Evolutionary conservation across 1,284 basidiomycete genomes (phyloP).

Genomic region (Blastosporella zonata): DNA sequence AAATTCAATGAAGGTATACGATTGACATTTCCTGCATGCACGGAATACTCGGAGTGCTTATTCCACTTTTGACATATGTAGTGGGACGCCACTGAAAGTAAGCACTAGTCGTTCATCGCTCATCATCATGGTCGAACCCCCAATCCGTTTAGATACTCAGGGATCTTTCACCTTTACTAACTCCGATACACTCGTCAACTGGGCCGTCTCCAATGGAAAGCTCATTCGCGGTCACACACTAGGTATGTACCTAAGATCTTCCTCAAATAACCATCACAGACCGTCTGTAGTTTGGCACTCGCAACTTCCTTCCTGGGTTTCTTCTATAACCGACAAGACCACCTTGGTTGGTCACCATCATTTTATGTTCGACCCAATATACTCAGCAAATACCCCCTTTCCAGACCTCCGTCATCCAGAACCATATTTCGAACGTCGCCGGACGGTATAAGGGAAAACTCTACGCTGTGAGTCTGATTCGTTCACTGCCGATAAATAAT

Average conservation of each 20-base stretch:
- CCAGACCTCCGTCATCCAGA: constrained; percentile 31
- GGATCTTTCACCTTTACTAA: constrained; percentile 23
- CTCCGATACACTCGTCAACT: constrained; percentile 28
- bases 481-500: not conserved
- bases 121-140: not conserved
- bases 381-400: not conserved
- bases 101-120: not conserved
- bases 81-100: constrained; percentile 28
- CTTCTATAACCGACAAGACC: constrained; percentile 19
- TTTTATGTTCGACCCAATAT: not conserved
- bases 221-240: constrained; percentile 30
- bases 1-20: constrained; percentile 27
- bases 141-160: constrained; percentile 15
- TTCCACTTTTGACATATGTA: constrained; percentile 5
- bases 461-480: constrained; percentile 24
- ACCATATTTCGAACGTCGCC: constrained; percentile 34
- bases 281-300: constrained; percentile 27
- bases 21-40: not conserved
- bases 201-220: constrained; percentile 28
- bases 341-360: constrained; percentile 18
- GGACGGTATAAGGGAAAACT: constrained; percentile 38
- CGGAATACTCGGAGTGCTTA: not conserved
- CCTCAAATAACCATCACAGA: not conserved
- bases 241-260: constrained; percentile 14
- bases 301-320: constrained; percentile 27